Evolutionary conservation across 148 eudicot genomes (phyloP).

Genomic region (Rhododendron kiyosumense): DNA sequence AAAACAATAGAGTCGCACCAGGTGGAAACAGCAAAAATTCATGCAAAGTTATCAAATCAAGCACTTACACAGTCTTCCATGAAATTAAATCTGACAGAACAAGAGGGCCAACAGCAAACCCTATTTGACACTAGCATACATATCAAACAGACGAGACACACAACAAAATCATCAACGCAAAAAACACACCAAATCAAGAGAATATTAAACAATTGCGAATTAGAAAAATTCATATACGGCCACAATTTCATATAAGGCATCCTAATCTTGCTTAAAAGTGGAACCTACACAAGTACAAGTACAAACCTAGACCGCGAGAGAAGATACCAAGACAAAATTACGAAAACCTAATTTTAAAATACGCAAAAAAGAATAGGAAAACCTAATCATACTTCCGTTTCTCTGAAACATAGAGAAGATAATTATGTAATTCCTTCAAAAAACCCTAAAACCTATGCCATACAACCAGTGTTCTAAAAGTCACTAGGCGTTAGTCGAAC

Average conservation of each 20-base stretch:
- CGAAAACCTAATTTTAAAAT: neutral
- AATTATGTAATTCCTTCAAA: neutral
- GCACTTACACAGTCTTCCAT: neutral
- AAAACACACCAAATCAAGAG: neutral
- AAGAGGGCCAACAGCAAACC: neutral
- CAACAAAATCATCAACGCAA: neutral
- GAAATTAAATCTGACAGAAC: neutral
- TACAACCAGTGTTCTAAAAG: neutral
- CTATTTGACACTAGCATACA: neutral
- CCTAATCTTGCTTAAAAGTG: neutral
- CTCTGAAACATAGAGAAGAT: neutral
- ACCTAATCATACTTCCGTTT: neutral
- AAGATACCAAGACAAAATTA: neutral
- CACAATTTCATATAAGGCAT: neutral
- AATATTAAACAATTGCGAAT: neutral
- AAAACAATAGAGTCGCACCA: neutral
- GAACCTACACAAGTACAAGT: neutral
- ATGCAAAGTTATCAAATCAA: neutral
- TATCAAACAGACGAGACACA: neutral
- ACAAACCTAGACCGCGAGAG: neutral
- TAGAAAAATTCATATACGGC: neutral
- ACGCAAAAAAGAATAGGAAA: neutral
- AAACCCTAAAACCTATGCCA: neutral
- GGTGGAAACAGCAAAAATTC: neutral
- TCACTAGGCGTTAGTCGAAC: neutral